These are phyloP conservation scores for Neofusicoccum sp. DNA, from an alignment of 2,329 filamentous ascomycete genomes.

Conservation along the genomic window DNA sequence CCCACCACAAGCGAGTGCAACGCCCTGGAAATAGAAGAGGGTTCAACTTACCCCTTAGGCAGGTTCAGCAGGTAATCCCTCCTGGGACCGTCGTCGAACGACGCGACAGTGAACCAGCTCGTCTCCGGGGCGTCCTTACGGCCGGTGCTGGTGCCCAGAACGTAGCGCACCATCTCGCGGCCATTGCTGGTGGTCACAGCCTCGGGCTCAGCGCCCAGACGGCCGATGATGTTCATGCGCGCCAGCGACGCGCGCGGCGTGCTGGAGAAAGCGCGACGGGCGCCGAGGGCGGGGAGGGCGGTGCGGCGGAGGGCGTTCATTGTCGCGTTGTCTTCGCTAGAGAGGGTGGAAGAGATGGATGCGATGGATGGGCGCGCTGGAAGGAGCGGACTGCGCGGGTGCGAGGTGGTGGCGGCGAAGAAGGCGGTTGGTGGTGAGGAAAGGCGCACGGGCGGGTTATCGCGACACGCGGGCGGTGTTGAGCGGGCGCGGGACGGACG, in stretches of 20 bases:
- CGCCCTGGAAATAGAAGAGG: conserved; percentile 12
- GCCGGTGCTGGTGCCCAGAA: conserved; percentile 68
- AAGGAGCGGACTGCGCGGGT: too few relatives aligned
- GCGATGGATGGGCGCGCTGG: background rate
- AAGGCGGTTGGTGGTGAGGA: background rate
- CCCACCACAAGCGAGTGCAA: background rate
- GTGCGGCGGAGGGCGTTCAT: conserved; percentile 9
- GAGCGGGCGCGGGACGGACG: background rate
- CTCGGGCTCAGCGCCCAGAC: conserved; percentile 78
- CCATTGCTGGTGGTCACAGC: conserved; percentile 67
- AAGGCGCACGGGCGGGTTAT: background rate
- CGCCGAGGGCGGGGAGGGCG: conserved; percentile 41
- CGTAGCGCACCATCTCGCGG: conserved; percentile 72
- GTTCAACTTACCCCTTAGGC: conserved; percentile 73
- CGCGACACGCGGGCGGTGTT: conserved; percentile 9
- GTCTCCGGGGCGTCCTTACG: conserved; percentile 68
- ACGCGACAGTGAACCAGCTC: conserved; percentile 80
- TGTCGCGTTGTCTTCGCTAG: background rate
- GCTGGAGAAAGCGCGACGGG: conserved; percentile 71
- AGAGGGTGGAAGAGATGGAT: background rate
- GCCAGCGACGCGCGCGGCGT: conserved; percentile 64
- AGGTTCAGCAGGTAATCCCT: conserved; percentile 71
- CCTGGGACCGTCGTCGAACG: conserved; percentile 67
- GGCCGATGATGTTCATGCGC: conserved; percentile 82
- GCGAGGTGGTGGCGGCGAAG: too few relatives aligned